A percentile compares a stretch with the other conserved stretches of the same genome.
Evolutionary conservation across 805 yeast species (phyloP).

Genomic region (Monosporozyma aerobia): DNA sequence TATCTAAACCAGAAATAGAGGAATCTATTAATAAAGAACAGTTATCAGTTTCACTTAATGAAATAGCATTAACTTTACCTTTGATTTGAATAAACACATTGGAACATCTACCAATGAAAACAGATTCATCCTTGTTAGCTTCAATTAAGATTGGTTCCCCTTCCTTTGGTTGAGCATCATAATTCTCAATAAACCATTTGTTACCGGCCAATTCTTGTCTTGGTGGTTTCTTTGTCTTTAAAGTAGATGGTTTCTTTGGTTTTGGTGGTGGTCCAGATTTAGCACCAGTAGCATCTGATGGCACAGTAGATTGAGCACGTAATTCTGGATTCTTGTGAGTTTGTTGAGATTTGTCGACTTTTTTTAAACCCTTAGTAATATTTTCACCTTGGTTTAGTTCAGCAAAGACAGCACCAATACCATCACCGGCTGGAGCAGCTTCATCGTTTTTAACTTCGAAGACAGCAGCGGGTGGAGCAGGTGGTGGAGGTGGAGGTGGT

Average conservation of each 20-base stretch:
- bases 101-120: constrained; percentile 75
- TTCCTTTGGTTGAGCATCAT: constrained; percentile 39
- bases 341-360: constrained; percentile 89
- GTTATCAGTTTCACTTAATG: constrained; percentile 62
- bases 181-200: constrained; percentile 84
- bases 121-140: constrained; percentile 78
- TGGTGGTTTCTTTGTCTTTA: constrained; percentile 42
- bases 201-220: constrained; percentile 75
- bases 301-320: constrained; percentile 48
- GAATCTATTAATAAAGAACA: constrained; percentile 76
- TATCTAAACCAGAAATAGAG: constrained; percentile 78
- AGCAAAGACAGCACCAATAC: constrained; percentile 86
- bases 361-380: constrained; percentile 78
- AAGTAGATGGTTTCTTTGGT: constrained; percentile 71
- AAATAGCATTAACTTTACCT: constrained; percentile 87
- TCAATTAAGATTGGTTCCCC: constrained; percentile 50
- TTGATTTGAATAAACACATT: constrained; percentile 69
- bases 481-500: constrained; percentile 85
- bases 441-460: constrained; percentile 35
- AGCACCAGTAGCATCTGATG: constrained; percentile 31
- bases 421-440: constrained; percentile 32
- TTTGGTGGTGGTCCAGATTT: constrained; percentile 52
- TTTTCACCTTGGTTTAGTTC: constrained; percentile 78
- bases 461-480: constrained; percentile 76
- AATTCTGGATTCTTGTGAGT: constrained; percentile 85